A percentile compares a stretch with the other conserved stretches of the same genome.
phyloP scores from a whole-genome alignment of 1,284 basidiomycete species.

The Bothia castanella region DNA sequence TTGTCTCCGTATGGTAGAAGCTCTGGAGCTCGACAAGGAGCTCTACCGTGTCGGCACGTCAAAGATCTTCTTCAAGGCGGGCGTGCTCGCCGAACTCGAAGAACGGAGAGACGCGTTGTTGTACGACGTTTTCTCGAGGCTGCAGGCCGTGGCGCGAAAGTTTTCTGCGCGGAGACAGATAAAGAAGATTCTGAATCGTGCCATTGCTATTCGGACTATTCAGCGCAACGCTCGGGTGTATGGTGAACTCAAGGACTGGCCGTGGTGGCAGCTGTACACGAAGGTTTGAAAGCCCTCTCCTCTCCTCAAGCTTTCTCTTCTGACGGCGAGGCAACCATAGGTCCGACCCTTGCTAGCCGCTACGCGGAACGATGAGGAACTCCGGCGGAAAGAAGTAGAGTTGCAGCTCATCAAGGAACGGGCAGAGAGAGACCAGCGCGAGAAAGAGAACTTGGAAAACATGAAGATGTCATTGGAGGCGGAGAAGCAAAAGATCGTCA shows the following conservation, averaged over 20 bases:
- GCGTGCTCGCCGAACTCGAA: conserved; percentile 96
- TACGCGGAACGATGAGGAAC: conserved; percentile 89
- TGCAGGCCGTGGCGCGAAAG: conserved; percentile 86
- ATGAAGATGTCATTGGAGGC: conserved; percentile 76
- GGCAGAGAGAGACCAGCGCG: conserved; percentile 80
- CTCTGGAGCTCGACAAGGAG: conserved; percentile 82
- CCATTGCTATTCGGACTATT: conserved; percentile 87
- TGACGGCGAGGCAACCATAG: conserved; percentile 35
- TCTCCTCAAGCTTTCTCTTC: background rate
- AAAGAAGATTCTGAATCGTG: conserved; percentile 93
- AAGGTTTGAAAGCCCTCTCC: conserved; percentile 48
- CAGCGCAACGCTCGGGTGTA: conserved; percentile 94
- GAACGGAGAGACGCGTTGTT: conserved; percentile 86
- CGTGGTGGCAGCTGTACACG: conserved; percentile 99
- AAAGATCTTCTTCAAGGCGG: conserved; percentile 99
- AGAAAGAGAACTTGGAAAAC: conserved; percentile 73
- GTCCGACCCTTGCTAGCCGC: conserved; percentile 91
- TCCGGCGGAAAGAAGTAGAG: conserved; percentile 86
- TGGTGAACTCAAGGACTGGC: conserved; percentile 88
- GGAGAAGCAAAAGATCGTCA: conserved; percentile 80
- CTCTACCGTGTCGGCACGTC: conserved; percentile 93
- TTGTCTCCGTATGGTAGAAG: conserved; percentile 88
- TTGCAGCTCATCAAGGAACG: conserved; percentile 78
- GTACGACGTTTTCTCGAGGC: conserved; percentile 84
- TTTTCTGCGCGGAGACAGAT: conserved; percentile 87